Conservation (phyloP, 192 early-diverging fungal genomes). For the Umbelopsis sp. region DNA sequence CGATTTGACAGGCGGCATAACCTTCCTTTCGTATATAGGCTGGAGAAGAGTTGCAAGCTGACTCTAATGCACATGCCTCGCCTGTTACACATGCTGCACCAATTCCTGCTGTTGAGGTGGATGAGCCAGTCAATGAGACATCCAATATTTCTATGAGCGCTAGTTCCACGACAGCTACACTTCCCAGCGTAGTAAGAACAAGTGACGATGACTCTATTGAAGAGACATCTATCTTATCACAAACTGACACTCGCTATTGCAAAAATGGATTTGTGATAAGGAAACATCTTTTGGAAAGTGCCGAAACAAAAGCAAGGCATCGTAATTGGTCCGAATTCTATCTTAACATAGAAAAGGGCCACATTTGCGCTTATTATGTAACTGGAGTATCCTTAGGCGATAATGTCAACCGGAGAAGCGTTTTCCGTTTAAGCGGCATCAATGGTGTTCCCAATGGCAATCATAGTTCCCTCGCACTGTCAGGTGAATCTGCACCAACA, state of each 20-base stretch:
- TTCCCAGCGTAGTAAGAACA: not conserved
- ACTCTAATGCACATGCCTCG: not conserved
- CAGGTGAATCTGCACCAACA: not conserved
- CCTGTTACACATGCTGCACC: not conserved
- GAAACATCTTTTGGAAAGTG: slow-evolving; percentile 82
- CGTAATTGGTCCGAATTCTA: slow-evolving; percentile 86
- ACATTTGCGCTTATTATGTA: slow-evolving; percentile 45
- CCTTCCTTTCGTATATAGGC: not conserved
- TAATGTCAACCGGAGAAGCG: slow-evolving; percentile 28
- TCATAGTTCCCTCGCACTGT: not conserved
- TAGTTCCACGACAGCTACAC: not conserved
- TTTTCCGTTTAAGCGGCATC: slow-evolving; percentile 24
- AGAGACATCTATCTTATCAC: not conserved
- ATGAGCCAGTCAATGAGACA: not conserved
- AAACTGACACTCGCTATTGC: slow-evolving; percentile 33
- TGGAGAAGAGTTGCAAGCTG: not conserved
- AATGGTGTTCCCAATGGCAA: not conserved
- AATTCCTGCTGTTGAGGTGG: not conserved
- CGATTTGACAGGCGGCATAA: not conserved
- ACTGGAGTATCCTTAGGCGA: slow-evolving; percentile 25
- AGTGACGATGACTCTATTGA: not conserved
- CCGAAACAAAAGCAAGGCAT: slow-evolving; percentile 78
- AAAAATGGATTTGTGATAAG: slow-evolving; percentile 81
- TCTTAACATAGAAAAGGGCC: slow-evolving; percentile 71
- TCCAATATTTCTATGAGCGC: not conserved